Evolutionary conservation across 495 filamentous ascomycete genomes (phyloP).

Genomic region (Penicillium argentinense): DNA sequence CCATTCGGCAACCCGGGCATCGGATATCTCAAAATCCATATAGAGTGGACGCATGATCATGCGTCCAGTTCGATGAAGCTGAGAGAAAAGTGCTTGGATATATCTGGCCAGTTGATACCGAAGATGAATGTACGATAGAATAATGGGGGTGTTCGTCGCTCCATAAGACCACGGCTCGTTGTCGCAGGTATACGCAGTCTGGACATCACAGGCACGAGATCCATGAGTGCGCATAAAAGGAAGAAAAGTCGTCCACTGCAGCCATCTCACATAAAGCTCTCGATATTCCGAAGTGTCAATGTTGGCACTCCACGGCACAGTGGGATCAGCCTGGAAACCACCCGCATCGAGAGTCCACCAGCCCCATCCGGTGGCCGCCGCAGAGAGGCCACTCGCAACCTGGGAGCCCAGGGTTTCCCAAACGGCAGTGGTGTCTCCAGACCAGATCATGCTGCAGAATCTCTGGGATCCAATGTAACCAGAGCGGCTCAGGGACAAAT

Average conservation of each 20-base stretch:
- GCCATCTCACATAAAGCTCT: constrained; percentile 31
- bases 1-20: constrained; percentile 15
- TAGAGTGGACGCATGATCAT: constrained; percentile 34
- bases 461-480: constrained; percentile 33
- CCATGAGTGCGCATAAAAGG: constrained; percentile 37
- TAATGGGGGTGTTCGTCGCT: constrained; percentile 20
- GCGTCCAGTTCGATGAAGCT: constrained; percentile 22
- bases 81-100: constrained; percentile 17
- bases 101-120: constrained; percentile 25
- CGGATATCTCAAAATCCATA: constrained; percentile 28
- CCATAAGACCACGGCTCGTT: constrained; percentile 38
- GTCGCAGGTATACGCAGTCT: constrained; percentile 26
- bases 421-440: constrained; percentile 28
- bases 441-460: constrained; percentile 35
- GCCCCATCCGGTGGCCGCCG: constrained; percentile 27
- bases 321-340: constrained; percentile 31
- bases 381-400: constrained; percentile 27
- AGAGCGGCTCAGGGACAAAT: constrained; percentile 29
- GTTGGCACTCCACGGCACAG: constrained; percentile 26
- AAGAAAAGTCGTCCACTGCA: constrained; percentile 31
- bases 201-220: constrained; percentile 18
- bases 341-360: constrained; percentile 37
- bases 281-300: constrained; percentile 29
- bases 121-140: constrained; percentile 30
- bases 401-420: constrained; percentile 31